A percentile compares a stretch with the other conserved stretches of the same genome.
These are phyloP conservation scores for Trichophyton benhamiae DNA, from an alignment of 2,329 filamentous ascomycete genomes.

Conservation along the genomic window DNA sequence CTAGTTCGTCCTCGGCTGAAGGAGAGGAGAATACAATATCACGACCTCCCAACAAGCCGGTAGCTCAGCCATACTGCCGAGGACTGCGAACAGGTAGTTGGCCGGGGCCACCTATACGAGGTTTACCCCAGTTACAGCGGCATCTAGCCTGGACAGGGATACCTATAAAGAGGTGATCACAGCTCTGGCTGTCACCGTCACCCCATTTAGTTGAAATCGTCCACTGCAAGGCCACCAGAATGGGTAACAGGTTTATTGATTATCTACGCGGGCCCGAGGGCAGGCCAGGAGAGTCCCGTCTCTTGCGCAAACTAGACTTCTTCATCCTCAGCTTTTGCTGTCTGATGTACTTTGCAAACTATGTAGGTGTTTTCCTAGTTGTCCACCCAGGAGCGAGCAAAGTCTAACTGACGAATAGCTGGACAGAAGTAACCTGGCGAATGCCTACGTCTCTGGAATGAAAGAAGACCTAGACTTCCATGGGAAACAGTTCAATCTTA, in stretches of 20 bases:
- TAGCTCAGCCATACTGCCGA: background rate
- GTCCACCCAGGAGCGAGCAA: background rate
- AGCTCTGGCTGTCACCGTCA: too few species aligned
- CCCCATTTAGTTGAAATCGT: background rate
- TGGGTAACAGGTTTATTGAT: conserved; percentile 9
- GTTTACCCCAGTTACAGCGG: too few species aligned
- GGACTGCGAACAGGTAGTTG: background rate
- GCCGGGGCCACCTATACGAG: background rate
- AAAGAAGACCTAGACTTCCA: conserved; percentile 26
- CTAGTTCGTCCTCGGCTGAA: background rate
- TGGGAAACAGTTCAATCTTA: conserved; percentile 27
- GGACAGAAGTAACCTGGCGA: conserved; percentile 33
- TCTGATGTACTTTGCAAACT: conserved; percentile 37
- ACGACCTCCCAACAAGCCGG: background rate
- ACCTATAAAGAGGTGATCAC: background rate
- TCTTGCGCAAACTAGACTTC: conserved; percentile 40
- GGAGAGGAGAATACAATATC: background rate
- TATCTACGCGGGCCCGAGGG: conserved; percentile 13
- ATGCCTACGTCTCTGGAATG: conserved; percentile 31
- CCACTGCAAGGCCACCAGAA: background rate
- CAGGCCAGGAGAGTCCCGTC: conserved; percentile 15
- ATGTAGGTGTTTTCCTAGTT: conserved; percentile 9
- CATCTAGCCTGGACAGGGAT: background rate
- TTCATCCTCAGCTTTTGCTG: conserved; percentile 36
- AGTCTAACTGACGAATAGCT: conserved; percentile 16